Evolutionary conservation across 2,329 filamentous ascomycete species (phyloP), one percentile per base, ranked within the genome.

Genomic region (Grosmannia penicillata): DNA sequence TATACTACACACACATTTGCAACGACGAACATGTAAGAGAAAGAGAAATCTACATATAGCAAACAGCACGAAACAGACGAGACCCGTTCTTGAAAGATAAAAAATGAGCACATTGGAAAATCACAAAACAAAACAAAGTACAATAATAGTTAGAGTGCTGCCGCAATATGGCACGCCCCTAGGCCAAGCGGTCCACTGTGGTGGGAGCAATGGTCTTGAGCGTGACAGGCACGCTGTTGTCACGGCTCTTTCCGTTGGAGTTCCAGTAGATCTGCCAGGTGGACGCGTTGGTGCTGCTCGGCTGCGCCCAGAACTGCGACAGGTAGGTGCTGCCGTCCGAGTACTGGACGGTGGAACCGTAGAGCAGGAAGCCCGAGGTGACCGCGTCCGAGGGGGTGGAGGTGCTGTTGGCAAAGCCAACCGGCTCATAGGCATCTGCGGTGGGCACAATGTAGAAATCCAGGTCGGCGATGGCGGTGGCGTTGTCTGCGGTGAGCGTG

Each of bases 221-320:
- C 8, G 23, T 15, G 13, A 38, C 29, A 11, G 36, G 28, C 17
- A 33, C 17, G 30, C 15, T 32, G 23, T 32, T 13, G 13, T 21
- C 23, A 7, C 21, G 17, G 24, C 29, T 33, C 13, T 38, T 29
- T 6, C 23, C 29, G 22, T 9, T 19, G 8, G 36, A 32, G 30
- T 38, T 33, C 36, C 36, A 38, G 13, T 25, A 23, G 8, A 38
- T 33, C 13, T 38, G 29, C 22, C 22, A 38, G 7, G 18, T 22
- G 17, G 9, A 8, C 4, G 10, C 5, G 15, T 22, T 14, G 15
- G n/a, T 17, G 23, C 10, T 3, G 8, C 13, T 17, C 3, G 36
- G 29, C 8, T 13, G 15, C 2, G 29, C 36, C 36, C 36, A 38
- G 29, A 38, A 38, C 18, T 27, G 15, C 9, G 36, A 38, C 15